Conservation (phyloP, 148 eudicot species). For the Hydrangea macrophylla region DNA sequence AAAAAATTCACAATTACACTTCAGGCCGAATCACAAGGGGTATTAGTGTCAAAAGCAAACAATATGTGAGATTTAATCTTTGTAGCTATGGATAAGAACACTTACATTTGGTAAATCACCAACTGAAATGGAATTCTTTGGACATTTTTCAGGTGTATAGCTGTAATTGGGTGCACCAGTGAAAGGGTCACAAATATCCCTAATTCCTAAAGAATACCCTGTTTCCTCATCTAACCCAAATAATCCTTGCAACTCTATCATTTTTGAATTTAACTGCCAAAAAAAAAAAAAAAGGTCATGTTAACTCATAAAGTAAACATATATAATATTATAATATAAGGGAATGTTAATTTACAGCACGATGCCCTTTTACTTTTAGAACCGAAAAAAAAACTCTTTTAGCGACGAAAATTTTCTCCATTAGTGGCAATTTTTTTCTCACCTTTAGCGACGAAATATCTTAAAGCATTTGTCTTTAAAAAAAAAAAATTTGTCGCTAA, state of each 20-base stretch:
- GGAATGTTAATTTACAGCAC: too few species aligned
- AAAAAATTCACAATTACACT: too few species aligned
- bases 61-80: neutral
- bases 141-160: slow-evolving; percentile 44
- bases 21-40: too few species aligned
- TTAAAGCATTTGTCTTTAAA: too few species aligned
- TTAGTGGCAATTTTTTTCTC: too few species aligned
- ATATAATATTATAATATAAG: neutral
- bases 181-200: slow-evolving; percentile 65
- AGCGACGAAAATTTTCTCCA: too few species aligned
- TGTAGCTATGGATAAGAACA: neutral
- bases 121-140: slow-evolving; percentile 49
- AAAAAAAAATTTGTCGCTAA: too few species aligned
- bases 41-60: neutral
- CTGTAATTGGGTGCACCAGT: slow-evolving; percentile 53
- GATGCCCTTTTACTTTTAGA: too few species aligned
- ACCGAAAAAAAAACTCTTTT: too few species aligned
- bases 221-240: slow-evolving; percentile 21
- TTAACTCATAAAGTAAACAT: neutral
- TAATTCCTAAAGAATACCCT: slow-evolving; percentile 15
- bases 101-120: slow-evolving; percentile 62
- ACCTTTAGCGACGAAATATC: too few species aligned
- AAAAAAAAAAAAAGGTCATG: neutral
- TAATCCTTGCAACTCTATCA: slow-evolving; percentile 25
- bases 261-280: slow-evolving; percentile 53